Base-by-base conservation (phyloP, 805 yeast genomes). In the Jamesozyma hellenica region DNA sequence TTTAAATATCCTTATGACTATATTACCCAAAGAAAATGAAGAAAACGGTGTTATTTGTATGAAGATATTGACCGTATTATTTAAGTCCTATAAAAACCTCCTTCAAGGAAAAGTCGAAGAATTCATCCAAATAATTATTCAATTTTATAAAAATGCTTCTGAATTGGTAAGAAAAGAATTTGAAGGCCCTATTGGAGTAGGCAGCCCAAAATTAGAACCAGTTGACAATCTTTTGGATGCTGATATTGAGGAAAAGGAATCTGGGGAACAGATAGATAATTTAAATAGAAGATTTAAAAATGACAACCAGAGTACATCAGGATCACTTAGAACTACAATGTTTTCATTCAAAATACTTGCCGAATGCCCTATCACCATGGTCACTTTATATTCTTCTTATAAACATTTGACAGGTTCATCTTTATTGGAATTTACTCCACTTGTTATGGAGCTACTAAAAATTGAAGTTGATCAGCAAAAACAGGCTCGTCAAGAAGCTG, bases 341-440 rank as follows among this genome's bases (percentile, higher is more conserved):
- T 70, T 60, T 47, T 87, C 96, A 1, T 90, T 92, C 70, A 88
- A 87, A 56, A 85, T 90, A 12, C 71, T 92, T 43, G 84, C 95
- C 0, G 99, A 92, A 59, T 88, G 97, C 56, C 99, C 99, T 9
- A 90, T 92, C 30, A 87, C 95, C 4, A 82, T 92, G 79, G 98
- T 92, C 3, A 77, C 95, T 7, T 67, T 94, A 38, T 86, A 85
- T 52, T 83, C 95, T 1, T 78, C 95, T 0, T 87, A 88, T 64
- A 85, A 87, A 55, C 76, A 75, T 28, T 63, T 86, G 38, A 83
- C 82, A 1, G 74, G 75, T 35, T 65, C 82, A 0, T 76, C 90
- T 3, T 67, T 92, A 26, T 84, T 88, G 2, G 66, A 64, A 15
- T 84, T 90, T 47, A 72, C 88, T 36, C 96, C 97, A 0, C 76